phyloP scores from a whole-genome alignment of 2,329 filamentous ascomycete genomes.

The Diaporthe amygdali region DNA sequence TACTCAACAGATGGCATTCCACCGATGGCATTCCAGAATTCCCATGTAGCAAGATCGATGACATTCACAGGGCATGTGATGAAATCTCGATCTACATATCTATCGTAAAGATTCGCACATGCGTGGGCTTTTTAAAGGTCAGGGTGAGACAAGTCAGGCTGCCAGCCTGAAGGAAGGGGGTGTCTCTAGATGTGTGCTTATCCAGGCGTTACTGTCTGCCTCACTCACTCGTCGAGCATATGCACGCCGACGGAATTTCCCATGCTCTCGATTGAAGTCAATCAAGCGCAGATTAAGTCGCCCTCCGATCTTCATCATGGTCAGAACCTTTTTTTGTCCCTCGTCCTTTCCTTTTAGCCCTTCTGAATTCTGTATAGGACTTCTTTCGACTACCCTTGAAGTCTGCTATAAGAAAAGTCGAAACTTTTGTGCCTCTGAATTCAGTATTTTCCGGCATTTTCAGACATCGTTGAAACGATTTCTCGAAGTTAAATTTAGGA shows the following conservation, averaged over 20 bases:
- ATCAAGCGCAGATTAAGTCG: not conserved
- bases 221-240: not conserved
- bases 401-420: not conserved
- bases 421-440: not conserved
- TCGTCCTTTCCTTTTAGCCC: not conserved
- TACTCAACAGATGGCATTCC: not conserved
- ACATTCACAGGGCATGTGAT: not conserved
- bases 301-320: not conserved
- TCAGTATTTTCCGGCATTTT: not conserved
- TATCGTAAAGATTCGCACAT: not conserved
- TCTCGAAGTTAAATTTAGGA: too few species aligned
- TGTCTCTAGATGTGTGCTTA: not conserved
- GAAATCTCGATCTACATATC: not conserved
- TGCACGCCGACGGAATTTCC: conserved; percentile 2
- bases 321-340: not conserved
- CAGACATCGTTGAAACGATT: too few species aligned
- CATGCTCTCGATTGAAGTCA: not conserved
- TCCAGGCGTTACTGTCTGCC: not conserved
- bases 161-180: not conserved
- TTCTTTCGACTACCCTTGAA: not conserved
- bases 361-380: not conserved
- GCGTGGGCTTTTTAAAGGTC: not conserved
- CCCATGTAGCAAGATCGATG: not conserved
- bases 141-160: not conserved
- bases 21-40: not conserved